Evolutionary conservation across 768 basidiomycete species (phyloP), one percentile per base, ranked within the genome.

Genomic region (Suillus fuscotomentosus): DNA sequence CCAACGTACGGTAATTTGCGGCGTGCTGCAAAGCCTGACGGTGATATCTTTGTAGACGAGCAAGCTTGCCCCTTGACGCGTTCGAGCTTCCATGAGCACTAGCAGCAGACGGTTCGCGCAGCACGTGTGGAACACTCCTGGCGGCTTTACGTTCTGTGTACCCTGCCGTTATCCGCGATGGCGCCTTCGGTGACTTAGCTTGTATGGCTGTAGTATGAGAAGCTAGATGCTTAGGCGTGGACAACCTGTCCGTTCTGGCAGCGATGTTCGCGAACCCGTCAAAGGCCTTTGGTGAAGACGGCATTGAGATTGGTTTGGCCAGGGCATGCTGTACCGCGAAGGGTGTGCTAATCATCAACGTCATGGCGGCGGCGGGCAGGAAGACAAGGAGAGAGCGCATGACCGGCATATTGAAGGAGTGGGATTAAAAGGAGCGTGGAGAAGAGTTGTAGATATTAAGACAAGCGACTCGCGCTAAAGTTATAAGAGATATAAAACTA

Each of bases 311-410:
- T 31, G 60, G 63, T 42, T 63, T 67, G 8, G 77, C 78, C 42
- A 73, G 54, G 24, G 68, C 70, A 13, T 63, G 51, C 6, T 67
- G 63, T 22, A 71, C 62, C 5, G 65, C 43, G n/a, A 69, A 38
- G n/a, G 65, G 60, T 17, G 68, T 53, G 60, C 77, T 74, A 65
- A 77, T 66, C 63, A 80, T 70, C 53, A 77, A 70, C 56, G 77
- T 71, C 67, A 85, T 74, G 63, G 72, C 75, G 65, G 79, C 68
- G 55, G 79, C 76, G 69, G 82, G 76, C 57, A 82, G 69, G 63
- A 77, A 78, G 70, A 82, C 64, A 66, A 80, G 71, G 65, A 81
- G 63, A 67, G 77, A 72, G 66, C 77, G 80, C 70, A 73, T 71
- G 70, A 79, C 62, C 66, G 76, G 70, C 78, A 79, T 78, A 55